Evolutionary conservation across 257 asterid genomes (phyloP), one percentile per base, ranked within the genome.

Genomic region (Leonotis leonurus): DNA sequence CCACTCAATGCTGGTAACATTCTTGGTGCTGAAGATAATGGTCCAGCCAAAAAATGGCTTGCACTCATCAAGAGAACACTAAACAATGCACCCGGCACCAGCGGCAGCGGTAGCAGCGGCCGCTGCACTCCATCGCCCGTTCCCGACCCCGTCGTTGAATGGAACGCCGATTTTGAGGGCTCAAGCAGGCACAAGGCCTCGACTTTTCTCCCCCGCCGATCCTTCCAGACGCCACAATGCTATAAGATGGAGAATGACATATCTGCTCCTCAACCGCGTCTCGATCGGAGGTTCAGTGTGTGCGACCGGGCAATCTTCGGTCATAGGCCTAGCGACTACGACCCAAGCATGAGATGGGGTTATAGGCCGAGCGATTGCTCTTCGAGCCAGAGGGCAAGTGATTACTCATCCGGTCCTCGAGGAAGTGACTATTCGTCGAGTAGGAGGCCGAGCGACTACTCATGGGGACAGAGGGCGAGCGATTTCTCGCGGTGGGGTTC

Each of bases 1-100:
- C 99, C 97, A 49, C 62, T 93, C 55, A 93, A 89, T 72, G 97
- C 99, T 63, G 90, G 99, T 50, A 93, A 93, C 59, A 93, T 93
- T 60, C 82, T 93, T 30, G 99, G 87, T 8, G 96, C 99, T 35
- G 99, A 93, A 70, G 99, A 93, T 76, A 93, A 93, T 24, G 99
- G 99, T 18, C 99, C 99, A 22, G 96, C 99, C 26, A 89, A 87
- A 56, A 87, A 85, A 39, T 93, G 99, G 97, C 82, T 87, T 26
- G 58, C 88, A 59, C 79, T 89, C 27, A 87, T 93, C 49, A 79
- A 84, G 69, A 90, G 69, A 73, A 85, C 99, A 2, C 77, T 93
- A 39, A 87, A 87, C 75, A 75, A 78, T 46, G 74, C 83, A 56
- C 90, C 88, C 2, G 93, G 85, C 12, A 65, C 81, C 32, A 81